Conservation (phyloP, 192 early-diverging fungal species). For the Piromyces finnis region DNA sequence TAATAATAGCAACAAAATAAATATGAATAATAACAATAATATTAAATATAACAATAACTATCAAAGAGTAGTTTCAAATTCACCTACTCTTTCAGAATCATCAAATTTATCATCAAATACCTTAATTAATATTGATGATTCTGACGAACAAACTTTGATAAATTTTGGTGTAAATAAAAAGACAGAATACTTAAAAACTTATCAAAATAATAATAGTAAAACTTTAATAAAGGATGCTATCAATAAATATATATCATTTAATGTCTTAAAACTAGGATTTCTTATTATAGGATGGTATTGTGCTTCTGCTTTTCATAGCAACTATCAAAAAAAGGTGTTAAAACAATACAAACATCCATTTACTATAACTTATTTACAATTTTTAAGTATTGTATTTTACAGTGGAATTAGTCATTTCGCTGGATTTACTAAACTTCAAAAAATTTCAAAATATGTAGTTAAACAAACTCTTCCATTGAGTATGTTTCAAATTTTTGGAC, state of each 20-base stretch:
- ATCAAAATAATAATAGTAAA: not conserved
- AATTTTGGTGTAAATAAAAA: too few relatives aligned
- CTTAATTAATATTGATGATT: too few relatives aligned
- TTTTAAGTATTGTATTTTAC: not conserved
- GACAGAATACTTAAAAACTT: too few relatives aligned
- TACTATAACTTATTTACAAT: not conserved
- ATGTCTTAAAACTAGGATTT: not conserved
- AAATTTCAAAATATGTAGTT: not conserved
- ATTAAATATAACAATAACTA: too few relatives aligned
- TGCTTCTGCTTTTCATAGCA: not conserved
- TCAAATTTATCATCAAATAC: too few relatives aligned
- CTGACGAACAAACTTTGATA: too few relatives aligned
- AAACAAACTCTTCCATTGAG: slow-evolving; percentile 40
- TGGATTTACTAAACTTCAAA: not conserved
- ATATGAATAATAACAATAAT: too few relatives aligned
- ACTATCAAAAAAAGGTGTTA: not conserved
- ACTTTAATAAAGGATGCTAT: not conserved
- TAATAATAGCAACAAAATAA: too few relatives aligned
- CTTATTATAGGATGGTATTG: not conserved
- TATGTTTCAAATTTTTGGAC: slow-evolving; percentile 67
- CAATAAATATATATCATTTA: not conserved
- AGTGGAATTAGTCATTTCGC: not conserved
- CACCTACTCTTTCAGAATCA: too few relatives aligned
- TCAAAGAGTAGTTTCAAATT: too few relatives aligned
- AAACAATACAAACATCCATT: not conserved